phyloP scores from a whole-genome alignment of 257 asterid genomes.

The Petunia axillaris region DNA sequence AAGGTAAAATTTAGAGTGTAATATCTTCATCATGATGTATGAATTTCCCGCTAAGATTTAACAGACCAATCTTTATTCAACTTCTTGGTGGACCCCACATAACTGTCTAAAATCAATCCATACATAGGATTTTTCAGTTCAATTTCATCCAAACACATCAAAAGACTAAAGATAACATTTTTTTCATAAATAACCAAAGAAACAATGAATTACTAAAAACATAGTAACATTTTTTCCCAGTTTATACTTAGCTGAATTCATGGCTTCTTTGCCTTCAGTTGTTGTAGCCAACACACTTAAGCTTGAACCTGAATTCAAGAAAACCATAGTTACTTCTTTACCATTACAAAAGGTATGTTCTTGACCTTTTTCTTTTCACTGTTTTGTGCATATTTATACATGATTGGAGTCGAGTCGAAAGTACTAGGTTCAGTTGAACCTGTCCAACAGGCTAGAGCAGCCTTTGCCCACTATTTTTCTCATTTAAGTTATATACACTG shows the following conservation, averaged over 20 bases:
- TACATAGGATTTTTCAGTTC: conserved; percentile 24
- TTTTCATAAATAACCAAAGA: not conserved
- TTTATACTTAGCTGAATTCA: conserved; percentile 28
- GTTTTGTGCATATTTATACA: no score
- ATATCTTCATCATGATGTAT: no score
- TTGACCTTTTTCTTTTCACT: not conserved
- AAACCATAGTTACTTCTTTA: conserved; percentile 48
- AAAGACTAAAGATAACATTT: conserved; percentile 42
- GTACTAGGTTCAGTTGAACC: no score
- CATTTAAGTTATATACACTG: no score
- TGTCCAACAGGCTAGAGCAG: no score
- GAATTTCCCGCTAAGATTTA: not conserved
- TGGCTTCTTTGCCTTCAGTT: conserved; percentile 88
- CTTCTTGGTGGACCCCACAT: conserved; percentile 13
- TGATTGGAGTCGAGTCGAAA: no score
- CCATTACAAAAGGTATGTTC: conserved; percentile 61
- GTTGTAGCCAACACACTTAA: conserved; percentile 60
- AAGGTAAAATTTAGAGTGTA: no score
- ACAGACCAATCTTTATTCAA: not conserved
- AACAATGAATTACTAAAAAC: not conserved
- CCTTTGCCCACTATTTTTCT: not conserved
- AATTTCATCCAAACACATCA: conserved; percentile 57
- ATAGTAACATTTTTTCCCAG: not conserved
- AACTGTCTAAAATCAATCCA: not conserved
- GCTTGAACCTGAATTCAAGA: conserved; percentile 67